Percentiles rank a stretch among this genome's conserved stretches.
Evolutionary conservation across 495 filamentous ascomycete genomes (phyloP).

Genomic region (Alectoria sarmentosa): DNA sequence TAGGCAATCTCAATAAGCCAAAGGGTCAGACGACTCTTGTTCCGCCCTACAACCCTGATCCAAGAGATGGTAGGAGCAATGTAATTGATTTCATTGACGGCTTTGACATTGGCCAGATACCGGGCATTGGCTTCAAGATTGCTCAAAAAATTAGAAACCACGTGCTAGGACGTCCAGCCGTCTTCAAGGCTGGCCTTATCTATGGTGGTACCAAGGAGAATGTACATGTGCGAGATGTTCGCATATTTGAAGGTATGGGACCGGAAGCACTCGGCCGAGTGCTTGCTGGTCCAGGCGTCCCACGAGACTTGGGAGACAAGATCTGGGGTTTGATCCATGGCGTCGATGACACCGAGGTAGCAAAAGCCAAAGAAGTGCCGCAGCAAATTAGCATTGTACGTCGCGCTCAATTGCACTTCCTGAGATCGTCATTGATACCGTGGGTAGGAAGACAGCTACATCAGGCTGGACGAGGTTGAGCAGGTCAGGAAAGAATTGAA

Average conservation of each 20-base stretch:
- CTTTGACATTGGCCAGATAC: constrained; percentile 74
- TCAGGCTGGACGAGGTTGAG: constrained; percentile 52
- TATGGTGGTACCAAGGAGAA: constrained; percentile 44
- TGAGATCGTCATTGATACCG: neutral
- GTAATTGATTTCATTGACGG: constrained; percentile 63
- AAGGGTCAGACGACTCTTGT: constrained; percentile 77
- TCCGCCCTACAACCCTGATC: constrained; percentile 44
- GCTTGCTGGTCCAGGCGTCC: constrained; percentile 59
- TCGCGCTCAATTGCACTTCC: neutral
- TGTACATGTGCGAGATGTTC: constrained; percentile 60
- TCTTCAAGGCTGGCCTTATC: constrained; percentile 35
- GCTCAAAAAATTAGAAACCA: constrained; percentile 60
- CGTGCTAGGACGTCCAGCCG: constrained; percentile 43
- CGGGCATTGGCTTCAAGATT: constrained; percentile 77
- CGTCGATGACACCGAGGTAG: constrained; percentile 55
- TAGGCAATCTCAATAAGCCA: constrained; percentile 78
- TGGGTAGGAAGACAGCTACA: constrained; percentile 69
- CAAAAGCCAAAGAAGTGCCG: constrained; percentile 62
- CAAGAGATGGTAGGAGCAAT: constrained; percentile 33
- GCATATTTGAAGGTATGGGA: constrained; percentile 52
- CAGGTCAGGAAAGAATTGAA: constrained; percentile 58
- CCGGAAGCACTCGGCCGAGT: constrained; percentile 54
- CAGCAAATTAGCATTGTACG: constrained; percentile 74
- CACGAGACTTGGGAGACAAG: constrained; percentile 59
- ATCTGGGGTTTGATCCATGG: constrained; percentile 78